These are phyloP conservation scores for Lactuca sativa DNA, from an alignment of 129 eudicot species.

Conservation along the genomic window DNA sequence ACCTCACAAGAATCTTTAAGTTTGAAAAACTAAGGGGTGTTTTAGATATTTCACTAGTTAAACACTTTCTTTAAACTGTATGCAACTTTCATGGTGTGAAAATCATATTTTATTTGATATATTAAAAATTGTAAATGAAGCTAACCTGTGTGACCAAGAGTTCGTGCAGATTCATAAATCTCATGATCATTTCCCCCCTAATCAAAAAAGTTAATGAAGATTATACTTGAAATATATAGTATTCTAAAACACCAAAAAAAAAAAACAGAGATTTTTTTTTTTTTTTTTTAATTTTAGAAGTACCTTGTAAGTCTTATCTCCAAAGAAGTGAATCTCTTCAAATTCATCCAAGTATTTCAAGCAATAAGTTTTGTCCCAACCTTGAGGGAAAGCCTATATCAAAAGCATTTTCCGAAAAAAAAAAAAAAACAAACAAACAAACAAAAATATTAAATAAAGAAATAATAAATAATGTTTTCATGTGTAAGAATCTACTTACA, in stretches of 20 bases:
- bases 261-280: not conserved
- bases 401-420: conserved; percentile 3
- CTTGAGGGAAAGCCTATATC: conserved; percentile 93
- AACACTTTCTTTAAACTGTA: conserved; percentile 1
- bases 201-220: conserved; percentile 21
- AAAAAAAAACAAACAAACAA: not conserved
- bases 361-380: conserved; percentile 99
- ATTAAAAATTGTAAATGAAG: conserved; percentile 4
- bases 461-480: not conserved
- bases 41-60: conserved; percentile 7
- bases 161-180: conserved; percentile 76
- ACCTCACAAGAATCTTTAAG: conserved; percentile 1
- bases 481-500: conserved; percentile 47
- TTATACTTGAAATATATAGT: not conserved
- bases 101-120: too few relatives aligned
- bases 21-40: not conserved
- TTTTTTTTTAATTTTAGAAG: too few relatives aligned
- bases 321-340: conserved; percentile 91
- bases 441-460: not conserved
- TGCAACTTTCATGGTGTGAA: not conserved
- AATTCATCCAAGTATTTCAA: conserved; percentile 81
- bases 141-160: conserved; percentile 94
- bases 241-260: not conserved
- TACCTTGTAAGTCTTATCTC: conserved; percentile 97
- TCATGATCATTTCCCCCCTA: conserved; percentile 98